Percentiles rank a stretch among this genome's conserved stretches.
These are phyloP conservation scores for Prunus padus DNA, from an alignment of 306 rosid genomes.

Conservation along the genomic window DNA sequence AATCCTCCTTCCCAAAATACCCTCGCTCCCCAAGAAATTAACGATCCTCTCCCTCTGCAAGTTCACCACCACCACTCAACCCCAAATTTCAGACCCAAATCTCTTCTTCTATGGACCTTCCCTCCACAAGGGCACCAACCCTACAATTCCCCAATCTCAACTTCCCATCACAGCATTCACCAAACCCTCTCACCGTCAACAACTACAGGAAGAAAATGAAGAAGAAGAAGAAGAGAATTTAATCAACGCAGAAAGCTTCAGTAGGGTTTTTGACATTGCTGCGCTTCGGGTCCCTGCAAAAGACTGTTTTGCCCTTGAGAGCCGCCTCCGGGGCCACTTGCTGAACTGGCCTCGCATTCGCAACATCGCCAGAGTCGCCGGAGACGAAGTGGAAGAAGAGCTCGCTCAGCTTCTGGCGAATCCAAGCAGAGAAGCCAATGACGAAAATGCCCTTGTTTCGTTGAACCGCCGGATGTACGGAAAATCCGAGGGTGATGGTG, in stretches of 20 bases:
- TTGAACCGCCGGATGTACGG: slow-evolving; percentile 62
- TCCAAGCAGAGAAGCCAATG: neutral
- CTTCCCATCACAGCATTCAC: neutral
- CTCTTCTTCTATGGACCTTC: slow-evolving; percentile 69
- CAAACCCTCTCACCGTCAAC: neutral
- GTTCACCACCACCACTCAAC: slow-evolving; percentile 12
- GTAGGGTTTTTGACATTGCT: slow-evolving; percentile 57
- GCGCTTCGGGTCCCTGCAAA: slow-evolving; percentile 82
- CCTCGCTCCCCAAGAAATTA: slow-evolving; percentile 16
- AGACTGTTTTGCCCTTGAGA: slow-evolving; percentile 69
- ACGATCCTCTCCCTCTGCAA: slow-evolving; percentile 24
- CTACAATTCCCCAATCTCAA: slow-evolving; percentile 17
- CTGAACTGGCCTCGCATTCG: slow-evolving; percentile 94
- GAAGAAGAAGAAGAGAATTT: slow-evolving; percentile 20
- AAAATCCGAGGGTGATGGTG: slow-evolving; percentile 58
- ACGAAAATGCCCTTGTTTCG: slow-evolving; percentile 34
- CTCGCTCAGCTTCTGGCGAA: slow-evolving; percentile 35
- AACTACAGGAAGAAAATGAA: neutral
- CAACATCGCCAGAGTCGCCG: slow-evolving; percentile 84
- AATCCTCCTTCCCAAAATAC: slow-evolving; percentile 21
- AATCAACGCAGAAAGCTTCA: slow-evolving; percentile 50
- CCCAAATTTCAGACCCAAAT: slow-evolving; percentile 18
- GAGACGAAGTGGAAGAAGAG: slow-evolving; percentile 62
- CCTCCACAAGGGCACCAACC: slow-evolving; percentile 52
- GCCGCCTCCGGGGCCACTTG: slow-evolving; percentile 83